Evolutionary conservation across 2,329 filamentous ascomycete species (phyloP).

Genomic region (Decorospora gaudefroyi): DNA sequence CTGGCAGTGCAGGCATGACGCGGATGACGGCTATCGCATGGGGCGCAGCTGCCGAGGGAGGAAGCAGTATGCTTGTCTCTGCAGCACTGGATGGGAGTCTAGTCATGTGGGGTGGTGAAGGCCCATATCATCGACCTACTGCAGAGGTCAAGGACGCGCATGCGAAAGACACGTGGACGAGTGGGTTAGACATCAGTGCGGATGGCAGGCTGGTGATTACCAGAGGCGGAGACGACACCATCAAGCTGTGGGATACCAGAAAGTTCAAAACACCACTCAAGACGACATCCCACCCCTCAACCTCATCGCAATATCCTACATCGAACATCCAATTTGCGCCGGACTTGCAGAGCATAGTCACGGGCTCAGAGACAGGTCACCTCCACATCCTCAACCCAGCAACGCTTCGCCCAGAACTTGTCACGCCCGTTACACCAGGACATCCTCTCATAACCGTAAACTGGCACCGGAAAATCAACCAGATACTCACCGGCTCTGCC

Average conservation of each 20-base stretch:
- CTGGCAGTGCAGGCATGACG: conserved; percentile 84
- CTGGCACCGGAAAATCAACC: conserved; percentile 95
- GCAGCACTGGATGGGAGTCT: conserved; percentile 87
- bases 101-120: conserved; percentile 89
- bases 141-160: conserved; percentile 87
- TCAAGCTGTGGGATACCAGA: conserved; percentile 95
- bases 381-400: conserved; percentile 93
- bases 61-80: conserved; percentile 75
- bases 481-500: conserved; percentile 91
- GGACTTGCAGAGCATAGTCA: conserved; percentile 80
- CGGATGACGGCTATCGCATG: conserved; percentile 93
- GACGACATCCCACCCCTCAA: conserved; percentile 76
- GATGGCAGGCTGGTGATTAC: conserved; percentile 92
- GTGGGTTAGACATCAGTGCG: conserved; percentile 84
- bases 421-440: conserved; percentile 86
- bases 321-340: conserved; percentile 90
- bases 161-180: conserved; percentile 81
- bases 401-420: conserved; percentile 80
- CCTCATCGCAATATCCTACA: conserved; percentile 79
- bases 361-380: conserved; percentile 82
- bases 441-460: conserved; percentile 80
- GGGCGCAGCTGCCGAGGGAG: conserved; percentile 76
- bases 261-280: conserved; percentile 93
- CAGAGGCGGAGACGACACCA: conserved; percentile 84
- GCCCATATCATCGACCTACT: conserved; percentile 78